These are phyloP conservation scores for Mimosa pudica DNA, from an alignment of 306 rosid species.

Conservation along the genomic window DNA sequence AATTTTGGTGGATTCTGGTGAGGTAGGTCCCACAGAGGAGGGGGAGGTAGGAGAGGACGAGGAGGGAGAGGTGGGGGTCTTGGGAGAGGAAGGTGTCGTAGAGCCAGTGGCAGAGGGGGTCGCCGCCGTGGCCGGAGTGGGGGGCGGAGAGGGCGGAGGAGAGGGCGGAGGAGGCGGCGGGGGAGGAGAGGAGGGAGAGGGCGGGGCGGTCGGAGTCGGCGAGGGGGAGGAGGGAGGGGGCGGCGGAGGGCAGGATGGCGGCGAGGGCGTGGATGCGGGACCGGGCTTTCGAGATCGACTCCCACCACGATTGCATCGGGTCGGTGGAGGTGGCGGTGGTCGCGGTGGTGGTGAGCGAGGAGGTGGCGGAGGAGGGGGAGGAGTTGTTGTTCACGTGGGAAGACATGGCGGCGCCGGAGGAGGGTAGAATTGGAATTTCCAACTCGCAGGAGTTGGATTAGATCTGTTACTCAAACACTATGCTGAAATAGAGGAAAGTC, in stretches of 20 bases:
- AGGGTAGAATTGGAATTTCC: background rate
- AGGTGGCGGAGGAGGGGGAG: conserved; percentile 17
- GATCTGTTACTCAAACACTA: too few relatives aligned
- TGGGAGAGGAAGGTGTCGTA: conserved; percentile 89
- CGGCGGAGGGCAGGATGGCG: conserved; percentile 51
- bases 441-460: background rate
- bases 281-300: conserved; percentile 88
- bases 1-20: conserved; percentile 69
- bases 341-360: background rate
- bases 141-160: conserved; percentile 53
- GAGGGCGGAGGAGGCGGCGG: conserved; percentile 58
- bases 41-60: conserved; percentile 86
- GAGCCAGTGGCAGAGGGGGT: conserved; percentile 96
- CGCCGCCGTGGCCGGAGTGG: conserved; percentile 73
- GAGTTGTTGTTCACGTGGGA: conserved; percentile 12
- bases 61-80: conserved; percentile 88
- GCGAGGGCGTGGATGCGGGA: conserved; percentile 85
- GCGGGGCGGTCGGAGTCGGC: conserved; percentile 98
- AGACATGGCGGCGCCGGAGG: background rate
- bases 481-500: background rate
- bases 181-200: conserved; percentile 88
- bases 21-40: conserved; percentile 83
- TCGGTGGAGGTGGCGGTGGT: conserved; percentile 38
- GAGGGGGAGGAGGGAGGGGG: conserved; percentile 59
- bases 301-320: conserved; percentile 92